phyloP scores from a whole-genome alignment of 371 early-diverging fungal species.

The Lichtheimia corymbifera region DNA sequence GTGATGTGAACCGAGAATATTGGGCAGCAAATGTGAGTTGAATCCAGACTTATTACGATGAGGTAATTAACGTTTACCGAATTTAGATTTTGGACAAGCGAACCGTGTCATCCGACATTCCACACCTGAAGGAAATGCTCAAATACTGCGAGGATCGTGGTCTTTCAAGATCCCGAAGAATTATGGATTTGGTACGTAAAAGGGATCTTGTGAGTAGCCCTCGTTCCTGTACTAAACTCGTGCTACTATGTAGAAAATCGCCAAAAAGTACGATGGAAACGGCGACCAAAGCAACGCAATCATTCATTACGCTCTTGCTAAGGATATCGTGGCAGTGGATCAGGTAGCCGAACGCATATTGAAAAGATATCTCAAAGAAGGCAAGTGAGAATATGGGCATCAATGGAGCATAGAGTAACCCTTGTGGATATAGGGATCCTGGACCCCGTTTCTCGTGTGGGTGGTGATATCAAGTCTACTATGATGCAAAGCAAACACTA shows the following conservation, averaged over 20 bases:
- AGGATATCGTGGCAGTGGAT: conserved; percentile 23
- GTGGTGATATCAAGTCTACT: conserved; percentile 4
- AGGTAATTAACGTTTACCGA: neutral
- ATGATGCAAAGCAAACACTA: conserved; percentile 23
- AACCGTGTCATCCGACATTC: no score
- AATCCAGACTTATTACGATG: neutral
- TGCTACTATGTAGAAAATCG: conserved; percentile 6
- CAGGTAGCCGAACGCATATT: conserved; percentile 19
- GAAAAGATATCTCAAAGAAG: conserved; percentile 19
- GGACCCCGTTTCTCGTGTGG: conserved; percentile 13
- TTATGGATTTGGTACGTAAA: no score
- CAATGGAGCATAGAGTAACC: neutral
- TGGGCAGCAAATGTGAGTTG: conserved; percentile 29
- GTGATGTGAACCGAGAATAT: conserved; percentile 24
- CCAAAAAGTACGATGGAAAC: conserved; percentile 20
- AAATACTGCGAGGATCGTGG: neutral
- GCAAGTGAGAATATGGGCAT: neutral
- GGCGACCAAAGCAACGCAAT: conserved; percentile 18
- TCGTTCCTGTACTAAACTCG: neutral
- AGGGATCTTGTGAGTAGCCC: no score
- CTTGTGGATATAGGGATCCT: conserved; percentile 10
- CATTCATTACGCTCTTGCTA: conserved; percentile 25
- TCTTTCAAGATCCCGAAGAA: neutral
- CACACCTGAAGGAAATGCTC: neutral
- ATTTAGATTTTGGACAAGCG: no score